Conservation (phyloP, 1,284 basidiomycete species). For the Cryptococcus sp. region DNA sequence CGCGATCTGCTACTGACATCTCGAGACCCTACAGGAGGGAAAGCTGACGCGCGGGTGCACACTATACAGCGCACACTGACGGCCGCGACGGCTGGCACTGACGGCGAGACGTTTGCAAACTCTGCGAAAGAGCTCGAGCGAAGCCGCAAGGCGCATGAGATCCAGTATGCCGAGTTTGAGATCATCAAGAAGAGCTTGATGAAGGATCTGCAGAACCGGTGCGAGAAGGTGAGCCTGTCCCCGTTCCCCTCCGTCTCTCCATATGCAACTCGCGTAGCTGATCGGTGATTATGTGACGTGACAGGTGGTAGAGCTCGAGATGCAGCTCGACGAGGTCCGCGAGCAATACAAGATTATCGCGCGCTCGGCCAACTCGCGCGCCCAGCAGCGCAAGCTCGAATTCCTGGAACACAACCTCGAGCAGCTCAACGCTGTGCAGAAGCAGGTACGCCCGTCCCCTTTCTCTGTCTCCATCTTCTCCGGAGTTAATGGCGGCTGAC, state of each 20-base stretch:
- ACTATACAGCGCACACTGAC: constrained; percentile 83
- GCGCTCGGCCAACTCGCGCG: constrained; percentile 93
- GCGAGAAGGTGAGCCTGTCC: constrained; percentile 89
- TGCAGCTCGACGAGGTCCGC: constrained; percentile 96
- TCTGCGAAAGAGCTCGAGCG: constrained; percentile 96
- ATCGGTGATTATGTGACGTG: background rate
- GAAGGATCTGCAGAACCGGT: constrained; percentile 97
- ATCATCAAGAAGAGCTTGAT: constrained; percentile 98
- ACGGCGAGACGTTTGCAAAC: constrained; percentile 92
- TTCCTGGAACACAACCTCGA: constrained; percentile 97
- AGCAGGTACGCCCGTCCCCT: constrained; percentile 84
- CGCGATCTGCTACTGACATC: constrained; percentile 7
- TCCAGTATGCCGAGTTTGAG: constrained; percentile 97
- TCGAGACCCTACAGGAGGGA: background rate
- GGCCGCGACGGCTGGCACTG: constrained; percentile 91
- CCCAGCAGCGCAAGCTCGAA: constrained; percentile 99
- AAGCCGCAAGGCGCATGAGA: constrained; percentile 92
- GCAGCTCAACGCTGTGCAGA: constrained; percentile 92
- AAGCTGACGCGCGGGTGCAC: constrained; percentile 76
- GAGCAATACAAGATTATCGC: constrained; percentile 99
- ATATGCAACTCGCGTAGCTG: background rate
- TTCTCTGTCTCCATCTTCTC: too few relatives aligned
- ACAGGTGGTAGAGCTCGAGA: constrained; percentile 97
- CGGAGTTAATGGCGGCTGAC: constrained; percentile 8
- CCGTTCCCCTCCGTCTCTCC: background rate